phyloP scores from a whole-genome alignment of 805 yeast species.

The Suhomyces tanzawaensis region DNA sequence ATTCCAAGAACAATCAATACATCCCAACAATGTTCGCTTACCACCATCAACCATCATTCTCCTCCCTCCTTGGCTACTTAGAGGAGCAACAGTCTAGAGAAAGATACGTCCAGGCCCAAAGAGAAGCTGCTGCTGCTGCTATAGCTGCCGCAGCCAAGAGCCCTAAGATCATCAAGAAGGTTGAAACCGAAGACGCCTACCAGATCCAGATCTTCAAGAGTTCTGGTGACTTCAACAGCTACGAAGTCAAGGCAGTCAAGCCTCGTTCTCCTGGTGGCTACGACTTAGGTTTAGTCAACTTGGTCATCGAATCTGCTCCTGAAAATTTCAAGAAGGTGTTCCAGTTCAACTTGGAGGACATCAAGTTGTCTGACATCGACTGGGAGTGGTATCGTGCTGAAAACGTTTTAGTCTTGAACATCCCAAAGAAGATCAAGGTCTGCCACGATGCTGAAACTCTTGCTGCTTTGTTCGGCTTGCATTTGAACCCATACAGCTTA shows the following conservation, averaged over 20 bases:
- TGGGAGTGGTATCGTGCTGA: slow-evolving; percentile 31
- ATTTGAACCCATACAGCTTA: slow-evolving; percentile 1
- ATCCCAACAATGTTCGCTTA: slow-evolving; percentile 6
- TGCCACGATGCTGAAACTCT: slow-evolving; percentile 16
- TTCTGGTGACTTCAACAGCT: slow-evolving; percentile 28
- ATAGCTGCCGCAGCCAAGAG: slow-evolving; percentile 2
- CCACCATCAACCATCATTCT: slow-evolving; percentile 9
- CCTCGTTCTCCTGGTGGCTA: not conserved
- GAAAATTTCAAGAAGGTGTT: slow-evolving; percentile 33
- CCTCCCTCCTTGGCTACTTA: slow-evolving; percentile 28
- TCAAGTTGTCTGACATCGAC: slow-evolving; percentile 31
- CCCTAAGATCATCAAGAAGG: slow-evolving; percentile 34
- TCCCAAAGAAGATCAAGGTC: slow-evolving; percentile 28
- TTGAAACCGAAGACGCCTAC: slow-evolving; percentile 33
- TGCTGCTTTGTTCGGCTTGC: slow-evolving; percentile 8
- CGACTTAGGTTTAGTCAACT: slow-evolving; percentile 12
- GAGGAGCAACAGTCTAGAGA: slow-evolving; percentile 4
- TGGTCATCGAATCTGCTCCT: slow-evolving; percentile 17
- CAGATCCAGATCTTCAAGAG: slow-evolving; percentile 37
- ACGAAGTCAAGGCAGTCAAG: slow-evolving; percentile 10
- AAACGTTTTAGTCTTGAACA: slow-evolving; percentile 34
- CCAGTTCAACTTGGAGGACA: slow-evolving; percentile 28
- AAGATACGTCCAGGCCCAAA: slow-evolving; percentile 6
- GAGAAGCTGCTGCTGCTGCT: slow-evolving; percentile 1
- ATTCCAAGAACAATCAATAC: not conserved